A percentile compares a stretch with the other conserved stretches of the same genome.
These are phyloP conservation scores for Dioscorea dumetorum DNA, from an alignment of 106 monocot genomes.

Conservation along the genomic window DNA sequence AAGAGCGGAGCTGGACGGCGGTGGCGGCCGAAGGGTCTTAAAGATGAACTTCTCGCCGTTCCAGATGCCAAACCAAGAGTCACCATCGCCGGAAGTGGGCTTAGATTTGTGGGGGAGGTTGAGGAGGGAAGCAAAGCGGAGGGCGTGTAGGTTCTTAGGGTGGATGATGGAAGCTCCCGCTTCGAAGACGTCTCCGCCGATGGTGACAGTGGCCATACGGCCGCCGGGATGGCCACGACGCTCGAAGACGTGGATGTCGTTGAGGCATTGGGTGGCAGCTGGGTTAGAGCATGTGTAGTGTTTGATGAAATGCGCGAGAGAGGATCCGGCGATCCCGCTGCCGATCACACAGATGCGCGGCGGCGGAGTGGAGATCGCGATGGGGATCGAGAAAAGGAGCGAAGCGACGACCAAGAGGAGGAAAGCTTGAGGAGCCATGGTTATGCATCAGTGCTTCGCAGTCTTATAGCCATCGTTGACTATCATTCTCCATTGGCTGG, in stretches of 20 bases:
- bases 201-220: constrained; percentile 64
- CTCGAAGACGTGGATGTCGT: constrained; percentile 69
- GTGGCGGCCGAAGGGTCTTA: constrained; percentile 54
- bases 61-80: constrained; percentile 82
- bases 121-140: constrained; percentile 57
- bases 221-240: constrained; percentile 56
- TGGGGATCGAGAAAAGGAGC: not conserved
- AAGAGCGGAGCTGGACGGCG: constrained; percentile 25
- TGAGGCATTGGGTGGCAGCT: constrained; percentile 25
- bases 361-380: constrained; percentile 1
- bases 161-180: constrained; percentile 88
- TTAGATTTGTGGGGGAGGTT: constrained; percentile 20
- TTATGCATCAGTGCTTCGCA: not conserved
- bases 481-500: too few relatives aligned
- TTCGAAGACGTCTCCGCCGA: constrained; percentile 80
- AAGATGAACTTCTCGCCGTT: constrained; percentile 75
- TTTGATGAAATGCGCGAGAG: constrained; percentile 54
- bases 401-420: not conserved
- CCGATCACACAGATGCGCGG: constrained; percentile 63
- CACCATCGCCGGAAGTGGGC: not conserved
- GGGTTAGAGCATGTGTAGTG: constrained; percentile 30
- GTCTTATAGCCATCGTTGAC: too few relatives aligned
- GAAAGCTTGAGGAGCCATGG: not conserved
- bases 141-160: constrained; percentile 71
- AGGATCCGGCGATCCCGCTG: constrained; percentile 76